Conservation (phyloP, 768 basidiomycete genomes). For the Glaciozyma antarctica region DNA sequence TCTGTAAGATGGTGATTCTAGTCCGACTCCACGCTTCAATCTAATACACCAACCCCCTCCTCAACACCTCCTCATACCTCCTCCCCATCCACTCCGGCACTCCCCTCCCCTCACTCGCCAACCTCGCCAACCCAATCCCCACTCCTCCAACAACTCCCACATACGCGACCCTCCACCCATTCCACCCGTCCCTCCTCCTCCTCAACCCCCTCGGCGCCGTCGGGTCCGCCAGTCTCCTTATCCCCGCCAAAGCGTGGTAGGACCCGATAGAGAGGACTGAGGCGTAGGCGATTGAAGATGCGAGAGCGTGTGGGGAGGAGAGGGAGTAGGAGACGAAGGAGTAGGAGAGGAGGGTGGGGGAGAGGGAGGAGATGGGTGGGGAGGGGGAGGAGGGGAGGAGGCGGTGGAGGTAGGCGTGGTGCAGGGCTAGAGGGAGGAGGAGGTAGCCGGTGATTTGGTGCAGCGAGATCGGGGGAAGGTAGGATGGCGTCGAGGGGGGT, state of each 20-base stretch:
- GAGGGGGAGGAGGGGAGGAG: slow-evolving; percentile 26
- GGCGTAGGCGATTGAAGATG: slow-evolving; percentile 13
- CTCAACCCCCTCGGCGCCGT: slow-evolving; percentile 17
- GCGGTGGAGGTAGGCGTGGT: slow-evolving; percentile 31
- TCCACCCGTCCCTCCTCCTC: slow-evolving; percentile 7
- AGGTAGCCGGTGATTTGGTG: slow-evolving; percentile 30
- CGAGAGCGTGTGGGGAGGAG: slow-evolving; percentile 5
- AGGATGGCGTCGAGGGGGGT: not conserved
- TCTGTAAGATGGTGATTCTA: too few species aligned
- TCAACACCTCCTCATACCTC: slow-evolving; percentile 15
- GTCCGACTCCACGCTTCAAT: too few species aligned
- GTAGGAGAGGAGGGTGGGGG: slow-evolving; percentile 32
- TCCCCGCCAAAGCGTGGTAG: slow-evolving; percentile 32
- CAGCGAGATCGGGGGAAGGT: not conserved
- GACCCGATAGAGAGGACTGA: slow-evolving; percentile 12
- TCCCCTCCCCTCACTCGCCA: slow-evolving; percentile 18
- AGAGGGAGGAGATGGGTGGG: slow-evolving; percentile 25
- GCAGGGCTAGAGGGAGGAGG: slow-evolving; percentile 24
- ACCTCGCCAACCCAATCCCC: slow-evolving; percentile 26
- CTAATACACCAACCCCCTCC: too few species aligned
- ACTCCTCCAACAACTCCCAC: slow-evolving; percentile 8
- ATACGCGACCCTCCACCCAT: slow-evolving; percentile 23
- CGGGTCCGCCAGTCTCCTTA: slow-evolving; percentile 15
- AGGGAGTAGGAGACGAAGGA: slow-evolving; percentile 30
- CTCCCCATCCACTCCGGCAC: slow-evolving; percentile 17